Evolutionary conservation across 805 yeast genomes (phyloP).

Genomic region (Candida vaughaniae): DNA sequence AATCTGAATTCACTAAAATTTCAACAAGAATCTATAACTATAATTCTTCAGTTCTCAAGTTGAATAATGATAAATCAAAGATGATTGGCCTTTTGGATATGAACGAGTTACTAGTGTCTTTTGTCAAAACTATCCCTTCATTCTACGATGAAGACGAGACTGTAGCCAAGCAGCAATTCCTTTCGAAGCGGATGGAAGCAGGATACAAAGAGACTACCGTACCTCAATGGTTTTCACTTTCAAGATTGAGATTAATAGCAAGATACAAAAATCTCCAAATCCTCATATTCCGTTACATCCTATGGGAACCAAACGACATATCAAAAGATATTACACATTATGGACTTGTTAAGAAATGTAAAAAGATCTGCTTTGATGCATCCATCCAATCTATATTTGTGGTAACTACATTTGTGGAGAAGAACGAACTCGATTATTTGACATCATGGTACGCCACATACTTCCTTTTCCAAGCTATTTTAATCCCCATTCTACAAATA

Average conservation of each 20-base stretch:
- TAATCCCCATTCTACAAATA: conserved; percentile 17
- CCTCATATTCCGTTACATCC: conserved; percentile 19
- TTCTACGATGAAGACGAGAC: conserved; percentile 16
- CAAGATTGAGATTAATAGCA: conserved; percentile 17
- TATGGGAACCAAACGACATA: conserved; percentile 18
- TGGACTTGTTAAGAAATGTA: conserved; percentile 17
- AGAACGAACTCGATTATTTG: conserved; percentile 16
- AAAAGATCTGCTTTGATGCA: conserved; percentile 16
- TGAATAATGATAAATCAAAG: conserved; percentile 20
- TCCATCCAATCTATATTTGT: conserved; percentile 14
- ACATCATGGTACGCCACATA: conserved; percentile 20
- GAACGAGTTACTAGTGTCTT: conserved; percentile 17
- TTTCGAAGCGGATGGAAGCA: conserved; percentile 2
- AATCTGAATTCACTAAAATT: conserved; percentile 19
- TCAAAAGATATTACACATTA: conserved; percentile 14
- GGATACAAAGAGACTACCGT: conserved; percentile 9
- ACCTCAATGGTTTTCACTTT: conserved; percentile 19
- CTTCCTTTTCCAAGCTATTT: conserved; percentile 20
- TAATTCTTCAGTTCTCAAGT: conserved; percentile 17
- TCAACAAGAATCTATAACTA: conserved; percentile 21
- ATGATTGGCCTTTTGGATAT: conserved; percentile 22
- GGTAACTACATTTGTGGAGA: conserved; percentile 13
- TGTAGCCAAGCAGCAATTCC: conserved; percentile 7
- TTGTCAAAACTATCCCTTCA: conserved; percentile 14
- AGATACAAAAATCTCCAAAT: conserved; percentile 18